A percentile compares a stretch with the other conserved stretches of the same genome.
phyloP scores from a whole-genome alignment of 768 basidiomycete genomes.

The Leucosporidium creatinivorum region DNA sequence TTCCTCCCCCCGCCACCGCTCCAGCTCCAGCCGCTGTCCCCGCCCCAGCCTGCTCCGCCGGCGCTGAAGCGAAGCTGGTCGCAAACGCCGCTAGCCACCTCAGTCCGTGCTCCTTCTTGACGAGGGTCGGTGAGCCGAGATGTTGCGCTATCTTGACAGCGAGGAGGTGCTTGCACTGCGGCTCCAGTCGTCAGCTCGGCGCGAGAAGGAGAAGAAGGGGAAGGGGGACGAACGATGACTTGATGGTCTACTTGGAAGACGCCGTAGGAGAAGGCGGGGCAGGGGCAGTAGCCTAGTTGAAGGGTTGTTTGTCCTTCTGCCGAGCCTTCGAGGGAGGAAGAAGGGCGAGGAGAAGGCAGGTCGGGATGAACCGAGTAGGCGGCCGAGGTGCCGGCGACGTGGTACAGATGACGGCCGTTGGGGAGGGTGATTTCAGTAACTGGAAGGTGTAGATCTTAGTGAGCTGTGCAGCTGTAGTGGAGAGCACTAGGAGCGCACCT shows the following conservation, averaged over 20 bases:
- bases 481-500: constrained; percentile 1
- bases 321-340: too few species aligned
- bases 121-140: neutral
- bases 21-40: too few species aligned
- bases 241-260: neutral
- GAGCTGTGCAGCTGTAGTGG: neutral
- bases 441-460: neutral
- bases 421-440: constrained; percentile 14
- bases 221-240: constrained; percentile 7
- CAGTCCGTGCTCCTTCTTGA: too few species aligned
- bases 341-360: neutral
- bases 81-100: too few species aligned
- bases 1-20: too few species aligned
- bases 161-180: constrained; percentile 30
- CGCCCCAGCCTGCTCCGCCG: too few species aligned
- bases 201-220: neutral
- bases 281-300: constrained; percentile 23
- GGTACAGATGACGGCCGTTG: constrained; percentile 7
- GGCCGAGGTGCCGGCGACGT: constrained; percentile 6
- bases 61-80: too few species aligned
- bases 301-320: too few species aligned
- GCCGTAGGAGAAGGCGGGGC: constrained; percentile 11
- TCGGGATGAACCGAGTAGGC: constrained; percentile 19
- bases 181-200: neutral
- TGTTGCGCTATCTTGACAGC: constrained; percentile 8